Evolutionary conservation across 805 yeast species (phyloP).

Genomic region (Brettanomyces anomalus): DNA sequence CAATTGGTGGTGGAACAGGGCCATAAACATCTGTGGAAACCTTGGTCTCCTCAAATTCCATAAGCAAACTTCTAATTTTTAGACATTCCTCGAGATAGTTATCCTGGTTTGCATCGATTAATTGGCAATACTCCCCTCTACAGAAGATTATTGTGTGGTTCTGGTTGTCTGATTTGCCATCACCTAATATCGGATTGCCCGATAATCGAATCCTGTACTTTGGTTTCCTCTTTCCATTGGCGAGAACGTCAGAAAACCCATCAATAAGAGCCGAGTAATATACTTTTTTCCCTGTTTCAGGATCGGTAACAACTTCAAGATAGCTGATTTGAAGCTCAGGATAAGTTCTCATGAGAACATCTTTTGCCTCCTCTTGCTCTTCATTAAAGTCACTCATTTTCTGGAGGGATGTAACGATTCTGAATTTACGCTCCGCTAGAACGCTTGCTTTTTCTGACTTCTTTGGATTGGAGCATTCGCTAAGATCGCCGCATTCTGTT

Average conservation of each 20-base stretch:
- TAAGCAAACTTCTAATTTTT: slow-evolving; percentile 63
- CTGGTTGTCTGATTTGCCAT: slow-evolving; percentile 80
- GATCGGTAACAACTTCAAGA: slow-evolving; percentile 43
- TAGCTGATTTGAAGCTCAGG: slow-evolving; percentile 61
- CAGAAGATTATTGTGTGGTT: slow-evolving; percentile 67
- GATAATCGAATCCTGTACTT: slow-evolving; percentile 57
- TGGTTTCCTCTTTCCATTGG: slow-evolving; percentile 50
- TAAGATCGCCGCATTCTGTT: slow-evolving; percentile 33
- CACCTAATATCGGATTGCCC: slow-evolving; percentile 78
- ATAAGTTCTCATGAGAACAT: slow-evolving; percentile 51
- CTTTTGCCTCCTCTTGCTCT: slow-evolving; percentile 52
- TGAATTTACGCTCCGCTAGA: slow-evolving; percentile 54
- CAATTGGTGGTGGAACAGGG: slow-evolving; percentile 45
- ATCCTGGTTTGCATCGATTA: slow-evolving; percentile 80
- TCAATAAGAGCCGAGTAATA: slow-evolving; percentile 65
- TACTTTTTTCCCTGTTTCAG: slow-evolving; percentile 32
- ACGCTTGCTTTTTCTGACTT: slow-evolving; percentile 35
- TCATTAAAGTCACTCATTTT: slow-evolving; percentile 42
- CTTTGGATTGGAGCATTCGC: slow-evolving; percentile 25
- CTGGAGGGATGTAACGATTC: slow-evolving; percentile 61
- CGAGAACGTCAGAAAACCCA: slow-evolving; percentile 54
- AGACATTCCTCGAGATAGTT: slow-evolving; percentile 76
- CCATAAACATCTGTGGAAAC: slow-evolving; percentile 20
- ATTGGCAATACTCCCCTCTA: slow-evolving; percentile 74
- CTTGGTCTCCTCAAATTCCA: slow-evolving; percentile 60